Evolutionary conservation across 345 rosid genomes (phyloP).

Genomic region (Erodium maritimum): DNA sequence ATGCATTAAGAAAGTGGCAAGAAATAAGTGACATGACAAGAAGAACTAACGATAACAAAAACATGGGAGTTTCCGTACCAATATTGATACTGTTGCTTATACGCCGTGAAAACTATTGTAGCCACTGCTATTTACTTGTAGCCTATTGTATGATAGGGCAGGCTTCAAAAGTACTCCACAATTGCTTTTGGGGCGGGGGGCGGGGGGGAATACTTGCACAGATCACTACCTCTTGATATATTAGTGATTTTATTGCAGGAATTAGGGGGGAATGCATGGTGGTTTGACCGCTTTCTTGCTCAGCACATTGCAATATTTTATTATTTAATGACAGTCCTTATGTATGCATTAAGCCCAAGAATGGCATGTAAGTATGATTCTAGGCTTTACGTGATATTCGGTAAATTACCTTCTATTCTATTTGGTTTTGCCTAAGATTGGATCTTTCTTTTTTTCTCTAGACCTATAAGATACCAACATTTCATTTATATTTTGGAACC

Average conservation of each 20-base stretch:
- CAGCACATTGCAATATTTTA: constrained; percentile 69
- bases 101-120: neutral
- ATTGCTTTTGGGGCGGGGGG: no score
- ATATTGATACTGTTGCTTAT: no score
- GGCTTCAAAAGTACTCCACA: no score
- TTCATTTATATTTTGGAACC: neutral
- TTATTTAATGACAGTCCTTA: constrained; percentile 75
- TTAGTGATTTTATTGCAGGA: constrained; percentile 44
- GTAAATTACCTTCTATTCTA: neutral
- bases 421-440: neutral
- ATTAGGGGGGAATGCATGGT: constrained; percentile 90
- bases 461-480: neutral
- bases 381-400: neutral
- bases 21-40: neutral
- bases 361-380: constrained; percentile 82
- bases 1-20: no score
- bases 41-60: no score
- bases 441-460: neutral
- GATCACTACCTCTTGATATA: neutral
- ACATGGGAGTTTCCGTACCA: no score
- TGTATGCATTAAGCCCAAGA: constrained; percentile 89
- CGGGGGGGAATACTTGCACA: neutral
- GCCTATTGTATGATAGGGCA: neutral
- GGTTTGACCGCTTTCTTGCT: constrained; percentile 91
- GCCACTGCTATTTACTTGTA: neutral